Conservation (phyloP, 257 asterid species). For the Ligustrum vulgare region DNA sequence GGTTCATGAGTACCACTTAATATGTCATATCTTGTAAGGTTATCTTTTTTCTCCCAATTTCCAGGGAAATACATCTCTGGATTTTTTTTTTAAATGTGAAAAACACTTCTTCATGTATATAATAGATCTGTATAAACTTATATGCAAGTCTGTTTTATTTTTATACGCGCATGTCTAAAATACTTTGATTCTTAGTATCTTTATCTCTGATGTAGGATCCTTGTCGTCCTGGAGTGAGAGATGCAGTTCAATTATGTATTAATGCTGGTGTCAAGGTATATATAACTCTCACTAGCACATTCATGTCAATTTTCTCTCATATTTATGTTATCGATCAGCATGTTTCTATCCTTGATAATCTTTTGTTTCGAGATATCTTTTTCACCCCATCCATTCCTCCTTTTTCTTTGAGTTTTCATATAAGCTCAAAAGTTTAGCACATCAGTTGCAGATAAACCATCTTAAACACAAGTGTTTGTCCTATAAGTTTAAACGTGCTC, state of each 20-base stretch:
- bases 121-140: neutral
- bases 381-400: neutral
- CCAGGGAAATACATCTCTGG: neutral
- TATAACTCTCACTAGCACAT: neutral
- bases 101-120: neutral
- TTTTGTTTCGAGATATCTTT: neutral
- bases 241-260: conserved; percentile 75
- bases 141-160: neutral
- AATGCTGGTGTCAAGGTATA: conserved; percentile 92
- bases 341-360: neutral
- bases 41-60: neutral
- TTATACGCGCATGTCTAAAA: neutral
- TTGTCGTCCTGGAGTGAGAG: conserved; percentile 80
- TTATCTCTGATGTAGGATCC: conserved; percentile 63
- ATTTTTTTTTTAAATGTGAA: neutral
- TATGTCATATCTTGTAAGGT: neutral
- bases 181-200: neutral
- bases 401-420: neutral
- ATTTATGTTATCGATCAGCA: too few species aligned
- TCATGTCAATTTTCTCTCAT: neutral
- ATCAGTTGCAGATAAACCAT: neutral
- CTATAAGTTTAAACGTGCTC: neutral
- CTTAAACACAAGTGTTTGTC: too few species aligned
- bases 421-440: neutral
- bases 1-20: neutral